Percentiles rank a stretch among this genome's conserved stretches.
Conservation (phyloP, 192 early-diverging fungal species). For the Backusella tarrabulga region DNA sequence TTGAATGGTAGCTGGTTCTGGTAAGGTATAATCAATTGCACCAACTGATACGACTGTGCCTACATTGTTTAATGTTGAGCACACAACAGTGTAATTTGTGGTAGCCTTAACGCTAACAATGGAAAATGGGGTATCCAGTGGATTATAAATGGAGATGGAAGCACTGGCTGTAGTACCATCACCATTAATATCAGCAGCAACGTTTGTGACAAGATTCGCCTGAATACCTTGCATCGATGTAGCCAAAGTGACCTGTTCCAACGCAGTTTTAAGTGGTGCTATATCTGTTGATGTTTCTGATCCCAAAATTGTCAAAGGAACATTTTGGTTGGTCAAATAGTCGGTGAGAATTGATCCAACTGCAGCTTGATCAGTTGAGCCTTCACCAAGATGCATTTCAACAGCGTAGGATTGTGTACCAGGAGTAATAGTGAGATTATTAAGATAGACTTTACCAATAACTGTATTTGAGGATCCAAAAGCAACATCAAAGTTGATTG, state of each 20-base stretch:
- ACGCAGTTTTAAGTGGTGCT: conserved; percentile 40
- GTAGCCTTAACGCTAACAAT: not conserved
- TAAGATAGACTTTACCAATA: conserved; percentile 46
- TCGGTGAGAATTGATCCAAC: conserved; percentile 32
- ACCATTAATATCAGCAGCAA: not conserved
- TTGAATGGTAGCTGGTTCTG: not conserved
- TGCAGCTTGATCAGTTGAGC: conserved; percentile 23
- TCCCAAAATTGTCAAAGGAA: conserved; percentile 39
- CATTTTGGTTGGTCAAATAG: conserved; percentile 38
- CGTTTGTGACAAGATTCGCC: conserved; percentile 31
- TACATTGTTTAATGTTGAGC: not conserved
- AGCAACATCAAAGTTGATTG: conserved; percentile 40
- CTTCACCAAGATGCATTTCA: conserved; percentile 39
- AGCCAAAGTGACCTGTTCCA: conserved; percentile 37
- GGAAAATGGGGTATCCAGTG: conserved; percentile 17
- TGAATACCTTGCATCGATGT: conserved; percentile 48
- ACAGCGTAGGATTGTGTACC: conserved; percentile 42
- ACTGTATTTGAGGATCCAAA: conserved; percentile 14
- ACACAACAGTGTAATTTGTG: not conserved
- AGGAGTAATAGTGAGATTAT: conserved; percentile 45
- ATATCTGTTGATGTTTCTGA: conserved; percentile 35
- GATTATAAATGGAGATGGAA: conserved; percentile 21
- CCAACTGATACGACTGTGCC: not conserved
- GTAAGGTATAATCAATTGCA: not conserved
- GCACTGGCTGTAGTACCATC: not conserved